These are phyloP conservation scores for Boletus vermiculosoides DNA, from an alignment of 768 basidiomycete species.

Conservation along the genomic window DNA sequence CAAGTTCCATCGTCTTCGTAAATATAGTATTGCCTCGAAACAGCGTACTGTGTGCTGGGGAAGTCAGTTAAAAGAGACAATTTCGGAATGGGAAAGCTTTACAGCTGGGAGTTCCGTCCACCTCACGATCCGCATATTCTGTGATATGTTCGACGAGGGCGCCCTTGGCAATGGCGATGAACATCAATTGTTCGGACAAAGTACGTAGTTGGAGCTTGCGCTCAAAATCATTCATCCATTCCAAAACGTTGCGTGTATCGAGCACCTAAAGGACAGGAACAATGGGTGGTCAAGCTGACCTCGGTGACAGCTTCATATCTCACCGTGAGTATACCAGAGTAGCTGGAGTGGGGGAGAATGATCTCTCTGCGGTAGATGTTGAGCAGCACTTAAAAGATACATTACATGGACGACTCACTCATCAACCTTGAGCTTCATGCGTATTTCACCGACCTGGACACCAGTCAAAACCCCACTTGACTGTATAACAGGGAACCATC, in stretches of 20 bases:
- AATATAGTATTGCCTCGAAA: constrained; percentile 68
- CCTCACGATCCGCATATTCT: constrained; percentile 66
- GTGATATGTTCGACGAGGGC: constrained; percentile 66
- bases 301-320: constrained; percentile 14
- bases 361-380: constrained; percentile 56
- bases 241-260: constrained; percentile 65
- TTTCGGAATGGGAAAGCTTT: constrained; percentile 25
- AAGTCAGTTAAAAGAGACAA: constrained; percentile 1
- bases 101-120: constrained; percentile 69
- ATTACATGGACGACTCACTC: constrained; percentile 50
- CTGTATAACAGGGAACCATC: constrained; percentile 79
- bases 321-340: constrained; percentile 60
- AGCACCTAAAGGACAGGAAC: constrained; percentile 12
- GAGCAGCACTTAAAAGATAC: constrained; percentile 4
- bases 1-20: constrained; percentile 75
- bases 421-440: constrained; percentile 68
- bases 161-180: constrained; percentile 67
- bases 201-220: constrained; percentile 64
- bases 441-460: constrained; percentile 71
- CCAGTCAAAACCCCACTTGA: constrained; percentile 46
- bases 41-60: constrained; percentile 69
- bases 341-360: constrained; percentile 66
- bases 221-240: constrained; percentile 74
- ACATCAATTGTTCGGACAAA: constrained; percentile 58
- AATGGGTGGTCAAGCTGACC: neutral